phyloP scores from a whole-genome alignment of 2,329 filamentous ascomycete genomes.

The Cryphonectria carpinicola region DNA sequence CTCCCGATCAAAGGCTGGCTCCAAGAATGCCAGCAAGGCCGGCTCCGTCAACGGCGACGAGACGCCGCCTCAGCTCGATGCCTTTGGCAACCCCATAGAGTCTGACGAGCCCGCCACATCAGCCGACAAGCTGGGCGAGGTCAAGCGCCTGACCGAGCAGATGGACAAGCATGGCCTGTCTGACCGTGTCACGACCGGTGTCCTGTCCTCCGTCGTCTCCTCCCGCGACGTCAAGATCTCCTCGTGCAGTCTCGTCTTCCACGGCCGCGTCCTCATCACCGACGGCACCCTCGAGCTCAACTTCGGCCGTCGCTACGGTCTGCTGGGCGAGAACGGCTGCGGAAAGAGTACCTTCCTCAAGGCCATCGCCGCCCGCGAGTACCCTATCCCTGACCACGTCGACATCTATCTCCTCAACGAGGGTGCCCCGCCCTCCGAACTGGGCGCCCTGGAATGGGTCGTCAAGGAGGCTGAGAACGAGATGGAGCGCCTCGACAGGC shows the following conservation, averaged over 20 bases:
- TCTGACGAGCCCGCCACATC: conserved; percentile 70
- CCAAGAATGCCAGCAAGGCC: conserved; percentile 66
- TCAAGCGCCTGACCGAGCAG: conserved; percentile 87
- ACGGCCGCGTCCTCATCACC: conserved; percentile 93
- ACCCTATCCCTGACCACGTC: conserved; percentile 91
- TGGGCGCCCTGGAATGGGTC: conserved; percentile 96
- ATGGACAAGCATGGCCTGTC: conserved; percentile 96
- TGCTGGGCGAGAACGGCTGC: conserved; percentile 98
- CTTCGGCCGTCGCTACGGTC: conserved; percentile 89
- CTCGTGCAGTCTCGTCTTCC: conserved; percentile 91
- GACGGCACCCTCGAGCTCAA: conserved; percentile 93
- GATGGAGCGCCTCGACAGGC: conserved; percentile 84
- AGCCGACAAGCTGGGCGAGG: conserved; percentile 74
- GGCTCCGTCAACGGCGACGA: conserved; percentile 75
- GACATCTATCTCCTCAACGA: conserved; percentile 99
- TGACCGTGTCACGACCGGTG: conserved; percentile 97
- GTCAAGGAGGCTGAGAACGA: conserved; percentile 92
- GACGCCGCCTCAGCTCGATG: conserved; percentile 55
- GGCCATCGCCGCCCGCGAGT: conserved; percentile 91
- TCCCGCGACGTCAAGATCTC: conserved; percentile 98
- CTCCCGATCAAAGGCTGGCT: conserved; percentile 66
- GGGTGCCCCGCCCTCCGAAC: conserved; percentile 85
- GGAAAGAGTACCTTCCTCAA: conserved; percentile 98
- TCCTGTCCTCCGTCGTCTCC: conserved; percentile 79
- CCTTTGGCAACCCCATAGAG: conserved; percentile 58